Evolutionary conservation across 2,329 filamentous ascomycete genomes (phyloP).

Genomic region (Pseudopyrenochaeta lycopersici): DNA sequence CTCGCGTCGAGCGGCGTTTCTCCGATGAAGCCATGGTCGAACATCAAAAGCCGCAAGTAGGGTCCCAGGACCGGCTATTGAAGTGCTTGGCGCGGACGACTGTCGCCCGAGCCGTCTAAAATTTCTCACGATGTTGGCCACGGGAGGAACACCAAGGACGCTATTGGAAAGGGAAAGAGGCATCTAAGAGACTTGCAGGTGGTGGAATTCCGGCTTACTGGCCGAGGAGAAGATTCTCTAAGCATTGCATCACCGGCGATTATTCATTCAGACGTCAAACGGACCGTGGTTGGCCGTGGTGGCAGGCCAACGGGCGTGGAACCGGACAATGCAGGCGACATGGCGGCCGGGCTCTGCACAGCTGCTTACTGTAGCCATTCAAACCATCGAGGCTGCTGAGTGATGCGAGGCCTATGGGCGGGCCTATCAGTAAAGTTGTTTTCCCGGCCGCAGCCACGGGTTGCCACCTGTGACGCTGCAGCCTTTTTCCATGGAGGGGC

Average conservation of each 20-base stretch:
- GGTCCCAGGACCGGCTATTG: constrained; percentile 14
- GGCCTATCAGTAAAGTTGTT: constrained; percentile 26
- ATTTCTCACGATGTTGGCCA: constrained; percentile 19
- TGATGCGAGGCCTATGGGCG: constrained; percentile 31
- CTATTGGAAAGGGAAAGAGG: constrained; percentile 15
- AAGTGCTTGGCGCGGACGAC: constrained; percentile 26
- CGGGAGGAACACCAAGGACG: constrained; percentile 15
- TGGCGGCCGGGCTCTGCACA: constrained; percentile 18
- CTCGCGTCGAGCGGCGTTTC: constrained; percentile 1
- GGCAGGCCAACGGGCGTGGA: constrained; percentile 15
- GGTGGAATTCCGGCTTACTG: neutral
- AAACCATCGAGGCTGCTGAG: constrained; percentile 29
- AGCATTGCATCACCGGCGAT: constrained; percentile 23
- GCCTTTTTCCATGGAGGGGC: constrained; percentile 38
- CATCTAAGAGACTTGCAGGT: constrained; percentile 9
- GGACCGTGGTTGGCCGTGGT: neutral
- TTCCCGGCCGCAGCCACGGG: constrained; percentile 30
- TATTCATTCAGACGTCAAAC: constrained; percentile 3
- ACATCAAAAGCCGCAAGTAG: constrained; percentile 16
- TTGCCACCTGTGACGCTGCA: constrained; percentile 48
- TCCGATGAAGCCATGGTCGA: neutral
- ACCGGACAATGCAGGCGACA: constrained; percentile 2
- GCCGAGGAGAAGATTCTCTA: constrained; percentile 7
- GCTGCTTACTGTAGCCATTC: constrained; percentile 24
- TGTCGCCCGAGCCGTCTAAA: constrained; percentile 23